phyloP scores from a whole-genome alignment of 2,329 filamentous ascomycete genomes.

The Diaporthe australafricana region DNA sequence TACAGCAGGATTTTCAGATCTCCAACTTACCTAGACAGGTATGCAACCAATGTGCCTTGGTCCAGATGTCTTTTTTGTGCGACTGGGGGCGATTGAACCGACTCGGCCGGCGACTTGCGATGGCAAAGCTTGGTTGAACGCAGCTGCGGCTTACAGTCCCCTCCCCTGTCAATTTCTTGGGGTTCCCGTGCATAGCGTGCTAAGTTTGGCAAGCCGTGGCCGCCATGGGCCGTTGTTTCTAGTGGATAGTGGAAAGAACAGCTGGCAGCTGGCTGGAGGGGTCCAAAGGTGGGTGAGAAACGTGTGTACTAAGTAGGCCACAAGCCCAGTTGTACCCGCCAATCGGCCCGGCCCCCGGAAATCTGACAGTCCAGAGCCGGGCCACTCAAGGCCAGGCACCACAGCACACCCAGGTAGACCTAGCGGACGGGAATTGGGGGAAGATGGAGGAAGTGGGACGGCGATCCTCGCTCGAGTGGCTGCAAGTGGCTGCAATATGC shows the following conservation, averaged over 20 bases:
- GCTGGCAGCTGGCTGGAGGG: not conserved
- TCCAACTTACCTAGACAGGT: too few species aligned
- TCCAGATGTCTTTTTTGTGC: too few species aligned
- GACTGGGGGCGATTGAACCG: too few species aligned
- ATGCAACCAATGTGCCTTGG: too few species aligned
- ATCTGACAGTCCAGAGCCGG: not conserved
- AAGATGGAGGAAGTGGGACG: not conserved
- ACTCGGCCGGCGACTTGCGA: too few species aligned
- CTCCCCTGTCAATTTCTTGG: too few species aligned
- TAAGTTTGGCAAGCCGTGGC: too few species aligned
- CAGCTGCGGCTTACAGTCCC: too few species aligned
- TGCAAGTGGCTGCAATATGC: slow-evolving; percentile 7
- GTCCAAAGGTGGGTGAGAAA: not conserved
- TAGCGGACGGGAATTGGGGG: not conserved
- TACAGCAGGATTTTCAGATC: too few species aligned
- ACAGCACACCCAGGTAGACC: too few species aligned
- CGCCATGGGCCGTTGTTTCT: not conserved
- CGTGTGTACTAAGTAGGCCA: not conserved
- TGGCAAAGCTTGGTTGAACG: too few species aligned
- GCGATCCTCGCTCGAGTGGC: not conserved
- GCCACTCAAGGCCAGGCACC: not conserved
- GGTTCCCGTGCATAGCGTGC: too few species aligned
- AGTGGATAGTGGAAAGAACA: not conserved
- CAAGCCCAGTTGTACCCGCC: slow-evolving; percentile 4
- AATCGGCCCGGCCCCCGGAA: slow-evolving; percentile 5